Evolutionary conservation across 1,284 basidiomycete species (phyloP).

Genomic region (Sphagnurus paluster): DNA sequence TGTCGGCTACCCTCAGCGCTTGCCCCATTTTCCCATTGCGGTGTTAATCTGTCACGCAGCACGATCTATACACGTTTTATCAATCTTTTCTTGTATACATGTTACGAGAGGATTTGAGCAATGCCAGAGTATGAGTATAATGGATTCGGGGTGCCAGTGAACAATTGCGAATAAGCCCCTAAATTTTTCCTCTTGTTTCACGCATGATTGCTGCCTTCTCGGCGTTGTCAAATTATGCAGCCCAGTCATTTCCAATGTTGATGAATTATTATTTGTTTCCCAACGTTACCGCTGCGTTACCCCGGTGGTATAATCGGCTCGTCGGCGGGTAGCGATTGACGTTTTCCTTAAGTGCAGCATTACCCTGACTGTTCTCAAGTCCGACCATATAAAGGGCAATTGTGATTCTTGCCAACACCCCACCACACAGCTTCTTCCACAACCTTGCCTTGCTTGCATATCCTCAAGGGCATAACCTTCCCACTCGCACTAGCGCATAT

Average conservation of each 20-base stretch:
- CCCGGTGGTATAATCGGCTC: constrained; percentile 21
- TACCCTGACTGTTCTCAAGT: constrained; percentile 23
- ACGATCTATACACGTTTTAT: constrained; percentile 14
- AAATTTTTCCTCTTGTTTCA: constrained; percentile 13
- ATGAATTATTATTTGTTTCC: constrained; percentile 8
- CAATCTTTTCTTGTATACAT: constrained; percentile 9
- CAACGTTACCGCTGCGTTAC: constrained; percentile 14
- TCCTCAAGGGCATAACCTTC: neutral
- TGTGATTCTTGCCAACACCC: neutral
- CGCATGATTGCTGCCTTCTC: constrained; percentile 2
- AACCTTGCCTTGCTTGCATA: neutral
- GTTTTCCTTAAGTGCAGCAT: constrained; percentile 16
- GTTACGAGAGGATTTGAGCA: constrained; percentile 9
- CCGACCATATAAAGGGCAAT: constrained; percentile 21
- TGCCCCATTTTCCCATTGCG: constrained; percentile 4
- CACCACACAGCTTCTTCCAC: constrained; percentile 1
- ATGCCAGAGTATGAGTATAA: constrained; percentile 6
- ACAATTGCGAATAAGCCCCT: constrained; percentile 14
- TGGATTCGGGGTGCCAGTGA: constrained; percentile 10
- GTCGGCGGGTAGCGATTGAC: constrained; percentile 17
- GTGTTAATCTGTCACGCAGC: constrained; percentile 10
- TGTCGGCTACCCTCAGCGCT: neutral
- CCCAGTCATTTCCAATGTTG: constrained; percentile 8
- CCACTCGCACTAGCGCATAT: neutral
- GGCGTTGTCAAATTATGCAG: constrained; percentile 9